A percentile compares a stretch with the other conserved stretches of the same genome.
Evolutionary conservation across 768 basidiomycete genomes (phyloP).

Genomic region (Lactifluus subvellereus): DNA sequence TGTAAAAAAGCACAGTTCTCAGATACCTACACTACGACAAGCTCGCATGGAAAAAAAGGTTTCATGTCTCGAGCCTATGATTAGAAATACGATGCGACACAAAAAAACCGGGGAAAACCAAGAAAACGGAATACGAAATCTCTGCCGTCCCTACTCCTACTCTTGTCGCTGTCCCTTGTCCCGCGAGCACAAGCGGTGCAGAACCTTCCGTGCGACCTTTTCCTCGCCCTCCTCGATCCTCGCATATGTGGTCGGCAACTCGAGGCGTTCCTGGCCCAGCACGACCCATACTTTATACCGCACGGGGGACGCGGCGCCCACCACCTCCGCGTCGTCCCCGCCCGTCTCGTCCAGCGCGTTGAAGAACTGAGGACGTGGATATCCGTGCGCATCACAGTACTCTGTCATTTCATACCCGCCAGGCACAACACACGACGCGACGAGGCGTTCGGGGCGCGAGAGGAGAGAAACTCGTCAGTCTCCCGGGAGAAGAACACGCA

Average conservation of each 20-base stretch:
- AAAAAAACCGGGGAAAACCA: no score
- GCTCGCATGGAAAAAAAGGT: no score
- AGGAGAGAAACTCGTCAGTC: neutral
- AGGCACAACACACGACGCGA: neutral
- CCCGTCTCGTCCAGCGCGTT: neutral
- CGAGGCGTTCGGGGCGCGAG: neutral
- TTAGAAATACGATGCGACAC: no score
- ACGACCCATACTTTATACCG: constrained; percentile 25
- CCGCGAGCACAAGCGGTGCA: constrained; percentile 21
- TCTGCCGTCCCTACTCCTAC: neutral
- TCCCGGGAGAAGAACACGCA: neutral
- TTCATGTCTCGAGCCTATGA: no score
- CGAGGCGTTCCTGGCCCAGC: constrained; percentile 24
- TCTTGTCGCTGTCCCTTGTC: neutral
- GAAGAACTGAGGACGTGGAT: constrained; percentile 5
- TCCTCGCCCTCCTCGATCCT: constrained; percentile 24
- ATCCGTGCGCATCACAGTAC: constrained; percentile 1
- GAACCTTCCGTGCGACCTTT: constrained; percentile 23
- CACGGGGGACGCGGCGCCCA: no score
- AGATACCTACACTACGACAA: no score
- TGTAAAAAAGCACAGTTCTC: no score
- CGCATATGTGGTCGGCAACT: constrained; percentile 20
- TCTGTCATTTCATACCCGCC: neutral
- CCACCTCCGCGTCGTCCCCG: neutral
- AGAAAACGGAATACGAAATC: no score